Evolutionary conservation across 257 asterid genomes (phyloP), one percentile per base, ranked within the genome.

Genomic region (Solanum pimpinellifolium): DNA sequence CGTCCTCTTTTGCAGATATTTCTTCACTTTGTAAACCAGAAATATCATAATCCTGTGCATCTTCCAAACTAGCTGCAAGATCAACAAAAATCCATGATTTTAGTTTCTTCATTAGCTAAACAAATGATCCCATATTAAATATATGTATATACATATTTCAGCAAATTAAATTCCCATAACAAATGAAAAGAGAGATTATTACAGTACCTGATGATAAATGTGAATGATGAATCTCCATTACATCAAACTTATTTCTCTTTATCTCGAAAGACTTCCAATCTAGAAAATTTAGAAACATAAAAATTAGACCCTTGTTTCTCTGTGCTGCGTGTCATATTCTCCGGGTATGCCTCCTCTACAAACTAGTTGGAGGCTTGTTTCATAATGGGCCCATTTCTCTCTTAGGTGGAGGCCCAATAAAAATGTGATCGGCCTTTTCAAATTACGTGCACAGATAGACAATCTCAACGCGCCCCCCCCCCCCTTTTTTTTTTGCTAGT

Each of bases 141-240:
- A 49, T 29, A 29, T 29, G 29, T 16, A 33, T 33, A 33, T 5
- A 6, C 20, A 47, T 47, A 47, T 49, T 49, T 15, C 21, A 49
- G 60, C 23, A 49, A 49, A 49, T 49, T 49, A 49, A 49, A 49
- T 49, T 49, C 21, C 59, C 59, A 49, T 49, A 74, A 21, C 18
- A 35, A 2, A 35, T 21, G 46, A 6, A 37, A 56, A 21, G 52
- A 68, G 83, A 72, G 85, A 46, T 65, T 87, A 83, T 11, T 90
- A 92, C 87, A 85, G 29, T 89, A 93, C 90, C 90, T 6, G 65
- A 29, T 91, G 83, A 89, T 33, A 47, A 89, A 74, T 65, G 88
- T 91, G 86, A 81, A 15, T 29, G 11, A 27, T 27, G 75, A 68
- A 21, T 91, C 92, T 80, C 93, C 41, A 89, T 82, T 72, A 49